phyloP scores from a whole-genome alignment of 2,329 filamentous ascomycete genomes.

The Pseudocercospora musae region DNA sequence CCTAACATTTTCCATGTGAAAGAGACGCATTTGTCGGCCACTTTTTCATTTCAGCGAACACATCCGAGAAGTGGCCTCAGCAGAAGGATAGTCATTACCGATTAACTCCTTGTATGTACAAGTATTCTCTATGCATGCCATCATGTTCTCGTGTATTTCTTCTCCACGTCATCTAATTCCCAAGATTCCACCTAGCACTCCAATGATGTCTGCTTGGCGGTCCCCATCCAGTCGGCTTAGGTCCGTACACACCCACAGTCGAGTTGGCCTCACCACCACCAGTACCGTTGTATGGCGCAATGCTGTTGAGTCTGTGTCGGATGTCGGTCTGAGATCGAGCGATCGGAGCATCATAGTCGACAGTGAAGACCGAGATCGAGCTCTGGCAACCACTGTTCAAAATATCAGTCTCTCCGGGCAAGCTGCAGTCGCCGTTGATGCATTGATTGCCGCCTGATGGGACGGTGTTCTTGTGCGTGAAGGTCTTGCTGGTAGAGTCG shows the following conservation, averaged over 20 bases:
- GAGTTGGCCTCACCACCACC: background rate
- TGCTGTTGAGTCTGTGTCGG: conserved; percentile 6
- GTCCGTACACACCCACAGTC: background rate
- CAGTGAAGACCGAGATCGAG: conserved; percentile 47
- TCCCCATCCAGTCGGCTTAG: background rate
- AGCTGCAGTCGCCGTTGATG: conserved; percentile 51
- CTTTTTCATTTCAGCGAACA: background rate
- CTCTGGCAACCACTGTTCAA: conserved; percentile 43
- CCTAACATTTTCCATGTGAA: background rate
- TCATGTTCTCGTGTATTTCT: background rate
- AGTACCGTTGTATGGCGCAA: conserved; percentile 16
- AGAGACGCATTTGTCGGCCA: background rate
- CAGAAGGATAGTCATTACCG: background rate
- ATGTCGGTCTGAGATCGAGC: conserved; percentile 24
- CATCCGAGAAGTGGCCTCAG: background rate
- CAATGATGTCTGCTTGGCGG: conserved; percentile 7
- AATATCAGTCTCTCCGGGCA: conserved; percentile 52
- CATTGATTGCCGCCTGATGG: conserved; percentile 40
- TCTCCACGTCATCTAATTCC: background rate
- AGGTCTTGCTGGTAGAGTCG: conserved; percentile 45
- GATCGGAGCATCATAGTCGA: conserved; percentile 51
- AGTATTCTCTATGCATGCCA: background rate
- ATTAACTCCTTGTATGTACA: background rate
- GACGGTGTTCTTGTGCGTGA: conserved; percentile 42
- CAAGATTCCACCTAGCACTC: conserved; percentile 19